Conservation (phyloP, 1,284 basidiomycete species). For the Melampsora americana region DNA sequence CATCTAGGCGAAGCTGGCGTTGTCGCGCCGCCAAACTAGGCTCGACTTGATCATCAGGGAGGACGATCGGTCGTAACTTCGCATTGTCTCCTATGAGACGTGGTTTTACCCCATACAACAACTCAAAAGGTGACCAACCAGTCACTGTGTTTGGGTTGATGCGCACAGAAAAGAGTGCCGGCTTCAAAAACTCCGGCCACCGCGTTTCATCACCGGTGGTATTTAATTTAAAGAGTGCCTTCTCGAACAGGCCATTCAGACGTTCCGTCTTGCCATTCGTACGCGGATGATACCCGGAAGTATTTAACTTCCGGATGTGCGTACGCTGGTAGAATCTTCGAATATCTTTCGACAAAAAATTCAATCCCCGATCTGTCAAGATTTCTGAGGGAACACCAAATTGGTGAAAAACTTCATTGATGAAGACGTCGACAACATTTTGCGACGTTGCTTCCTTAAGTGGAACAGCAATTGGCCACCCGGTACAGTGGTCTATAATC, state of each 20-base stretch:
- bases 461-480: too few species aligned
- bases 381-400: background rate
- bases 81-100: too few species aligned
- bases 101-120: too few species aligned
- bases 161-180: background rate
- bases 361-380: conserved; percentile 1
- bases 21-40: too few species aligned
- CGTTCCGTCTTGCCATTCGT: conserved; percentile 38
- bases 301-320: too few species aligned
- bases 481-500: conserved; percentile 14
- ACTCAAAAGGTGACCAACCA: background rate
- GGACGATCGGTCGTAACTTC: too few species aligned
- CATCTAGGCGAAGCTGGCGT: too few species aligned
- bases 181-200: background rate
- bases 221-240: background rate
- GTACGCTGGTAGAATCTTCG: too few species aligned
- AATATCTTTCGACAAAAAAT: background rate
- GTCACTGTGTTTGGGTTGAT: background rate
- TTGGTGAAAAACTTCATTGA: too few species aligned
- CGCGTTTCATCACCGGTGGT: background rate
- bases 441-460: too few species aligned
- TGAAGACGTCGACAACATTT: too few species aligned
- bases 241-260: conserved; percentile 9
- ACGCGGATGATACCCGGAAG: conserved; percentile 32
- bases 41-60: too few species aligned